phyloP scores from a whole-genome alignment of 176 grass and related monocot species.

The Aegilops tauschii region DNA sequence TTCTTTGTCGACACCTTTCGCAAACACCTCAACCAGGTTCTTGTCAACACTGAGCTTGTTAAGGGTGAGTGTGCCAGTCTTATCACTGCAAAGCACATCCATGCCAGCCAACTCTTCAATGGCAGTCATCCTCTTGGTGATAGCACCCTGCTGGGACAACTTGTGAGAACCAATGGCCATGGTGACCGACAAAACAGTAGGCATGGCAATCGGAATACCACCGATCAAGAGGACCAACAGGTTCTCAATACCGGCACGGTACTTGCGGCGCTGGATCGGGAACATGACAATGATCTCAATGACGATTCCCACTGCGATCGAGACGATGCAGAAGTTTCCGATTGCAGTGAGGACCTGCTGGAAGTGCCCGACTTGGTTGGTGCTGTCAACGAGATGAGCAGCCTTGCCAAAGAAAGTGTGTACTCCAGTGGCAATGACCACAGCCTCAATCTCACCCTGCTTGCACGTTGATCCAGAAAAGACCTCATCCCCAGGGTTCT shows the following conservation, averaged over 20 bases:
- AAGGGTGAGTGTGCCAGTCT: conserved; percentile 89
- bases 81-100: conserved; percentile 96
- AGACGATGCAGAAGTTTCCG: conserved; percentile 98
- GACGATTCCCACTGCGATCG: conserved; percentile 78
- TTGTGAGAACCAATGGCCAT: conserved; percentile 99
- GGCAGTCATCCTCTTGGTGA: conserved; percentile 99
- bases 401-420: conserved; percentile 99
- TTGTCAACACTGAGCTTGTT: conserved; percentile 95
- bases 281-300: conserved; percentile 99
- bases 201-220: conserved; percentile 98
- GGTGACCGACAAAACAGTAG: conserved; percentile 86
- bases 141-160: conserved; percentile 91
- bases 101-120: conserved; percentile 98
- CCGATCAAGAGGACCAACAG: conserved; percentile 94
- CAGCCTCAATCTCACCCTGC: conserved; percentile 98
- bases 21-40: conserved; percentile 86
- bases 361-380: conserved; percentile 97
- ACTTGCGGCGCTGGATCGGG: conserved; percentile 80
- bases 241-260: conserved; percentile 85
- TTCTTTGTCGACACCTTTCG: conserved; percentile 83
- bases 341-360: conserved; percentile 93
- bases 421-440: conserved; percentile 97
- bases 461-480: conserved; percentile 96
- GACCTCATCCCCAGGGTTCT: conserved; percentile 84
- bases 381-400: conserved; percentile 97